Evolutionary conservation across 1,284 basidiomycete species (phyloP), one percentile per base, ranked within the genome.

Genomic region (Ustilago bromivora): DNA sequence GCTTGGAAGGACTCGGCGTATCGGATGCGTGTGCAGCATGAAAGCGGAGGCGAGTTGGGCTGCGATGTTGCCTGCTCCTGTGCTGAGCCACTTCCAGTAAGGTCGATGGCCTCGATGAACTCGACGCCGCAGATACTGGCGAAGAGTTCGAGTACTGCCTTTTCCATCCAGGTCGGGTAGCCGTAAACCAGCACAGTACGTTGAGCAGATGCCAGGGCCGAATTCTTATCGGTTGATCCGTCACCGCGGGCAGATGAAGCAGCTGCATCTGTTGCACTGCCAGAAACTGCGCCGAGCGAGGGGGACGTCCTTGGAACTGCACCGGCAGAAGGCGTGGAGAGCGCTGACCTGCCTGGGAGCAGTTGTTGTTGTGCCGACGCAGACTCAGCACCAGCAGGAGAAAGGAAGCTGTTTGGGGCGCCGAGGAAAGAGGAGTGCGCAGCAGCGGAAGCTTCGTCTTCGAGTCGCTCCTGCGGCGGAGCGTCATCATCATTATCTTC

Each of bases 101-200:
- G 36, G 28, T 80, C 76, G 59, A 82, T 76, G 7, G 80, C 76
- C 36, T 82, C 79, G 36, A 71, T 67, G 12, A 62, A 36, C 35
- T 76, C 75, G 15, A 81, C 61, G 2, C 71, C 81, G 28, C 79
- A 77, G 4, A 79, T 61, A 32, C 71, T 66, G 17, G 75, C 71
- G 43, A 82, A 81, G 3, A 76, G 70, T 47, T 81, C 81, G 23
- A 82, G 64, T 5, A 81, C 71, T 12, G 64, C 64, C 36, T 79
- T 72, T 19, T 75, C 75, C 71, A 82, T 73, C 69, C 71, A 74
- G 6, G 51, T 67, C 1, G 79, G 79, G 51, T 78, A 78, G 38
- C 81, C 79, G 46, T 77, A 80, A 4, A 82, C 65, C 10, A 82
- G 64, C 17, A 82, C 78, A 3, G 70, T 73, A 40, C 81, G 77